Evolutionary conservation across 2,329 filamentous ascomycete species (phyloP), one percentile per base, ranked within the genome.

Genomic region (Chrysoporthe puriensis): DNA sequence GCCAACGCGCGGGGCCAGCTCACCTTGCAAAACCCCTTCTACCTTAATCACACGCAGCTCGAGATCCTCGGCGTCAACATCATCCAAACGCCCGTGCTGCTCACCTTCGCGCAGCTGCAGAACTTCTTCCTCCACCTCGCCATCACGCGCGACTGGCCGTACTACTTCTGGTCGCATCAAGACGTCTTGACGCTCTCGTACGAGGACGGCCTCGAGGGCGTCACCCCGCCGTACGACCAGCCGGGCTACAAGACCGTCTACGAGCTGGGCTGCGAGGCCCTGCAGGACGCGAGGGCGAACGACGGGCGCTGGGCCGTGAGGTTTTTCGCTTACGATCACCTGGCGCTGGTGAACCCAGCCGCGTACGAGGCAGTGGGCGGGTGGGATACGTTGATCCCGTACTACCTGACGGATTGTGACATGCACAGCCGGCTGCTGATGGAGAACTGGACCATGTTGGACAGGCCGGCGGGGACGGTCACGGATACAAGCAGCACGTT

Each of bases 241-340:
- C 70, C 75, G 64, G 80, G 76, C 0, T 82, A 82, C 73, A 79
- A 78, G 71, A 78, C 77, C 4, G 70, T 82, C 3, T 83, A 83
- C 72, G 76, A 78, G 62, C 75, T 81, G 4, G 77, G 77, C 16
- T 74, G 82, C 5, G 70, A 76, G 56, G 77, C 78, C 63, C 75
- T 82, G 1, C 75, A 75, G 48, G 70, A 73, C 11, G 76, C 78
- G 11, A 64, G 77, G 0, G 66, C 69, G 2, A 72, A 72, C 0
- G 76, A 78, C 43, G 73, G 78, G 9, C 74, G 77, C 63, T 88
- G 86, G 86, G 85, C 77, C 0, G 75, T 82, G 62, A 80, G 81
- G n/a, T 86, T 86, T 75, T 88, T 87, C 73, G 80, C 84, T 14
- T 88, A 88, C 76, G 86, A 89, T 73, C 83, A 85, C 70, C 78